Conservation (phyloP, 139 green algal genomes). For the Trebouxia sp. region DNA sequence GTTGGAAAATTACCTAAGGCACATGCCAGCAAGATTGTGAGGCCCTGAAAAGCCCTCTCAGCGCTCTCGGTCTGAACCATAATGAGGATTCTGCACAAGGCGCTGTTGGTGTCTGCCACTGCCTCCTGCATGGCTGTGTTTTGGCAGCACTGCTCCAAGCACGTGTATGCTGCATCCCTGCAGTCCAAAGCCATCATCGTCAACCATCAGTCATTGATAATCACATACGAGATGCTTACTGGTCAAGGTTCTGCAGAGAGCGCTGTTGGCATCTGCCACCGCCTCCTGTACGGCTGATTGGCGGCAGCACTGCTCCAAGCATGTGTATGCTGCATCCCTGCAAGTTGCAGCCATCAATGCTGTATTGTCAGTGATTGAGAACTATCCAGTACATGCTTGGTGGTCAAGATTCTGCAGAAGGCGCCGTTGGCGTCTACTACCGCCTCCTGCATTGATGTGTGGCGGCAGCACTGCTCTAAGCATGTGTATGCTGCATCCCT, state of each 20-base stretch:
- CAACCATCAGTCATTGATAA: no score
- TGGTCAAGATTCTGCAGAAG: slow-evolving; percentile 28
- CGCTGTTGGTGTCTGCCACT: slow-evolving; percentile 38
- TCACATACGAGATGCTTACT: no score
- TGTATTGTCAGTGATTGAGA: no score
- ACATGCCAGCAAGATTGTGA: neutral
- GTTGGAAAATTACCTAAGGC: neutral
- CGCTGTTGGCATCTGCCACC: slow-evolving; percentile 37
- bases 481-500: slow-evolving; percentile 24
- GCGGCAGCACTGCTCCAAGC: neutral
- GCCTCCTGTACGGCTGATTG: slow-evolving; percentile 39
- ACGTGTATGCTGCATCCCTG: slow-evolving; percentile 24
- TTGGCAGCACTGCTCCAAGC: neutral
- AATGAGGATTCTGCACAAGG: slow-evolving; percentile 27
- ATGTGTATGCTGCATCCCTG: slow-evolving; percentile 24
- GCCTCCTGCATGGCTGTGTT: slow-evolving; percentile 39
- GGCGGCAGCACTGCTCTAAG: neutral
- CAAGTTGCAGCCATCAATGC: neutral
- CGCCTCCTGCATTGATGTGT: slow-evolving; percentile 39
- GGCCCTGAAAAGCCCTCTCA: neutral
- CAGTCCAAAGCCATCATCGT: neutral
- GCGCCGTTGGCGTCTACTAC: slow-evolving; percentile 38
- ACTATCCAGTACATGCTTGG: no score
- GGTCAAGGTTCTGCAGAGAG: slow-evolving; percentile 28
- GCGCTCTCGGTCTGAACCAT: neutral